phyloP scores from a whole-genome alignment of 129 eudicot species.

The Mikania micrantha region DNA sequence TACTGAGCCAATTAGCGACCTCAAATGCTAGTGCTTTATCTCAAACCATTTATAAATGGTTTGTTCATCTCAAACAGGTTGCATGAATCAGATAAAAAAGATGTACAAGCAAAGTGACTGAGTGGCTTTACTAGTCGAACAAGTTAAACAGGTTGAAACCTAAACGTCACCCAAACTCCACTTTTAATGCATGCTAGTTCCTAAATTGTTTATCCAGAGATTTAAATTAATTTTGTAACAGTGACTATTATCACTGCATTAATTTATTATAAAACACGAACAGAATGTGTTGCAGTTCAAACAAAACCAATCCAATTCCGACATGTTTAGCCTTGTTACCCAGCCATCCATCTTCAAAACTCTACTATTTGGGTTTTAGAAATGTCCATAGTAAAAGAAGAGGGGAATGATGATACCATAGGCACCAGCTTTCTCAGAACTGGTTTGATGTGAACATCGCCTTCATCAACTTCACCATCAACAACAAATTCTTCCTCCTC shows the following conservation, averaged over 20 bases:
- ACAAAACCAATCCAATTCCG: neutral
- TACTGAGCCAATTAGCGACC: conserved; percentile 2
- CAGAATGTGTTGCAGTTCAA: neutral
- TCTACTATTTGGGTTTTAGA: neutral
- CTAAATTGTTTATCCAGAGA: neutral
- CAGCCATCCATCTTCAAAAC: neutral
- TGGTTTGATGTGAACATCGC: conserved; percentile 92
- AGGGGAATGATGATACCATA: conserved; percentile 39
- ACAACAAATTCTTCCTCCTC: conserved; percentile 96
- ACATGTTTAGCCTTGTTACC: too few species aligned
- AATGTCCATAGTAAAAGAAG: conserved; percentile 1
- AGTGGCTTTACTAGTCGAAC: neutral
- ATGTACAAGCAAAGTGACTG: too few species aligned
- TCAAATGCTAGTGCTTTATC: neutral
- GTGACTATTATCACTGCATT: neutral
- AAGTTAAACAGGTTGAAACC: neutral
- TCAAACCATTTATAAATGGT: neutral
- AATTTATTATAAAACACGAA: neutral
- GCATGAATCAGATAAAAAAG: neutral
- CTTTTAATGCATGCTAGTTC: neutral
- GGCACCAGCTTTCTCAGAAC: conserved; percentile 50
- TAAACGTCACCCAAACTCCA: neutral
- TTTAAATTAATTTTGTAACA: too few species aligned
- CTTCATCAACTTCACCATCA: conserved; percentile 98
- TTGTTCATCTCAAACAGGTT: neutral